Conservation (phyloP, 257 asterid genomes). For the Nicotiana sylvestris region DNA sequence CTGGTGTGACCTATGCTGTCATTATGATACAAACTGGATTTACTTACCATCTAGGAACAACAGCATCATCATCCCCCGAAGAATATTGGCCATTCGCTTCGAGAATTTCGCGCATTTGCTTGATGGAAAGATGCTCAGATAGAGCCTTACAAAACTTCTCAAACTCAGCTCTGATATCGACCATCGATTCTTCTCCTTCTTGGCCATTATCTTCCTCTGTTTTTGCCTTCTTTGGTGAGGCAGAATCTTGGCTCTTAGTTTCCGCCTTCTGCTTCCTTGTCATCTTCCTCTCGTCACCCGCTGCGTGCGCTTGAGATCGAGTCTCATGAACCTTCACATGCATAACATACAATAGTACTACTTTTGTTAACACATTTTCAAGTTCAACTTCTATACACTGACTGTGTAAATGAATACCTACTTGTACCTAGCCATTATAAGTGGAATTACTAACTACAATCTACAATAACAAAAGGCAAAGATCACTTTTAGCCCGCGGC, state of each 20-base stretch:
- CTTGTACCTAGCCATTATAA: not conserved
- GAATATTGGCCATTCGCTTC: conserved; percentile 67
- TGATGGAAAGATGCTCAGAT: conserved; percentile 51
- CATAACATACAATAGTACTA: not conserved
- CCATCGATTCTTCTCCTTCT: conserved; percentile 20
- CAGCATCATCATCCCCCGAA: conserved; percentile 55
- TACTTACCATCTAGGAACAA: conserved; percentile 75
- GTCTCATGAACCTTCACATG: conserved; percentile 52
- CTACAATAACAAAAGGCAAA: too few species aligned
- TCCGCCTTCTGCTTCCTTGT: conserved; percentile 80
- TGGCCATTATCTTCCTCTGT: conserved; percentile 22
- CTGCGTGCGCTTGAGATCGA: conserved; percentile 36
- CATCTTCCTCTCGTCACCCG: conserved; percentile 41
- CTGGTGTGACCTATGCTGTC: too few species aligned
- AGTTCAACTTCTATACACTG: not conserved
- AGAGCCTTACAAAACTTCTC: conserved; percentile 57
- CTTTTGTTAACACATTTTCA: not conserved
- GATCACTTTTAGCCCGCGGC: too few species aligned
- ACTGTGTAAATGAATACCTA: not conserved
- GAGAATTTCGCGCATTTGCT: conserved; percentile 73
- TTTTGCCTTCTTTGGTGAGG: conserved; percentile 59
- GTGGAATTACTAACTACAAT: not conserved
- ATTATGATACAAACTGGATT: not conserved
- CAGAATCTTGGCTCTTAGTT: conserved; percentile 19
- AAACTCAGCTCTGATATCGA: conserved; percentile 42